These are phyloP conservation scores for Salvia splendens DNA, from an alignment of 257 asterid species.

Conservation along the genomic window DNA sequence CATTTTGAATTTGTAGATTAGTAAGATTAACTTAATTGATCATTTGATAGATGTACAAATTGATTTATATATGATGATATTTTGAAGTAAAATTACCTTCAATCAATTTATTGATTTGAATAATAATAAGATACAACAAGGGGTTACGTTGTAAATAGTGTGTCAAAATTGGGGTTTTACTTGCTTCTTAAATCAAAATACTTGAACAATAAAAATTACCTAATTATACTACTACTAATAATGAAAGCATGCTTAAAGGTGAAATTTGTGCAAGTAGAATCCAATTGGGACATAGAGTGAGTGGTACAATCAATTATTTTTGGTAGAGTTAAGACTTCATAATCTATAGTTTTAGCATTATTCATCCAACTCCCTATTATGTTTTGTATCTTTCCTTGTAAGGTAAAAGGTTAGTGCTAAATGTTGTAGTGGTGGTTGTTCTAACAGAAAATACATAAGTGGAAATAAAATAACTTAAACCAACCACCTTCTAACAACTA, in stretches of 20 bases:
- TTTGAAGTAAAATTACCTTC: too few relatives aligned
- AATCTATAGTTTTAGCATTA: not conserved
- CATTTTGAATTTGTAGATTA: too few relatives aligned
- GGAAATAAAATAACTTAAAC: not conserved
- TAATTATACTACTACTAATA: conserved; percentile 8
- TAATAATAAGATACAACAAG: too few relatives aligned
- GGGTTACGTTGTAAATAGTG: too few relatives aligned
- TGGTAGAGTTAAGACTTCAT: conserved; percentile 33
- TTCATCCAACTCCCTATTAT: conserved; percentile 9
- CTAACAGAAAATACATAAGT: conserved; percentile 23
- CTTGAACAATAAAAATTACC: not conserved
- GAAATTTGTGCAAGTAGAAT: conserved; percentile 18
- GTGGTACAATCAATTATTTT: not conserved
- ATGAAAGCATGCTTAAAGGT: conserved; percentile 38
- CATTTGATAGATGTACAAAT: too few relatives aligned
- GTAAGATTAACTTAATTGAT: too few relatives aligned
- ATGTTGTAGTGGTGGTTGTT: conserved; percentile 38
- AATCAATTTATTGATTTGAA: too few relatives aligned
- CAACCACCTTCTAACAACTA: conserved; percentile 29
- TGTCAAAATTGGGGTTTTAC: too few relatives aligned
- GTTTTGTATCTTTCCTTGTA: conserved; percentile 35
- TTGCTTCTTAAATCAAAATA: not conserved
- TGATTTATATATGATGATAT: too few relatives aligned
- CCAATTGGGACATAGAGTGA: not conserved
- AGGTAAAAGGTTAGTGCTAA: conserved; percentile 29